phyloP scores from a whole-genome alignment of 768 basidiomycete genomes.

The Pleurotus platypus region DNA sequence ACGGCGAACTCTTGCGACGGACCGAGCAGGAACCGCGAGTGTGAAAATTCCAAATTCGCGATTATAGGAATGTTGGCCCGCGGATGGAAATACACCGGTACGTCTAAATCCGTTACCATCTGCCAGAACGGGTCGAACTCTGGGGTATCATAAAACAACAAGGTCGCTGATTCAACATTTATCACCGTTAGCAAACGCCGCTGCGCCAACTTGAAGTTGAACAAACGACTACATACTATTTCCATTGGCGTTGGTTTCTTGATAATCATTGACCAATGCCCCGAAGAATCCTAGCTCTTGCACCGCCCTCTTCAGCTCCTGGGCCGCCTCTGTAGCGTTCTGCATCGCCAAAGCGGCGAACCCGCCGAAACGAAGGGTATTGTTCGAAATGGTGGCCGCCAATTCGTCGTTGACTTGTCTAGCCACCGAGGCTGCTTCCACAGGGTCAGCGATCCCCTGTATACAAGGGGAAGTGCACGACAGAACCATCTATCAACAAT shows the following conservation, averaged over 20 bases:
- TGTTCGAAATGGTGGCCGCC: slow-evolving; percentile 32
- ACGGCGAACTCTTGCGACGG: slow-evolving; percentile 33
- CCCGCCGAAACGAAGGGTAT: slow-evolving; percentile 35
- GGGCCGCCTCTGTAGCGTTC: slow-evolving; percentile 35
- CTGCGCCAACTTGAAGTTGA: too few relatives aligned
- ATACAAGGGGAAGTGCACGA: slow-evolving; percentile 35
- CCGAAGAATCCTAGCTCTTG: slow-evolving; percentile 37
- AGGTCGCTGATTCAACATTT: slow-evolving; percentile 20
- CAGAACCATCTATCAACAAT: slow-evolving; percentile 29
- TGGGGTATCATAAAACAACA: slow-evolving; percentile 34
- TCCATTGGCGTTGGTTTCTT: slow-evolving; percentile 33
- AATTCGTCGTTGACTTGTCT: slow-evolving; percentile 31
- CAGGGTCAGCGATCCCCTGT: slow-evolving; percentile 33
- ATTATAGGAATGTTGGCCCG: slow-evolving; percentile 25
- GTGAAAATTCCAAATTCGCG: slow-evolving; percentile 20
- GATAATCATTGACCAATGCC: slow-evolving; percentile 40
- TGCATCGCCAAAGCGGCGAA: slow-evolving; percentile 43
- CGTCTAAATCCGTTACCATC: slow-evolving; percentile 31
- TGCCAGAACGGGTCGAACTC: slow-evolving; percentile 37
- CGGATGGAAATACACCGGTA: slow-evolving; percentile 37
- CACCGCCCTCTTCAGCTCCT: slow-evolving; percentile 36
- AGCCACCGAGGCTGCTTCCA: slow-evolving; percentile 28
- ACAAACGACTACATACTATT: slow-evolving; percentile 23
- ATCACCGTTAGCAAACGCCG: too few relatives aligned
- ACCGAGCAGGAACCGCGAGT: slow-evolving; percentile 30